Base-by-base conservation (phyloP, 163 green algal genomes). In the Chloromonas sp. region DNA sequence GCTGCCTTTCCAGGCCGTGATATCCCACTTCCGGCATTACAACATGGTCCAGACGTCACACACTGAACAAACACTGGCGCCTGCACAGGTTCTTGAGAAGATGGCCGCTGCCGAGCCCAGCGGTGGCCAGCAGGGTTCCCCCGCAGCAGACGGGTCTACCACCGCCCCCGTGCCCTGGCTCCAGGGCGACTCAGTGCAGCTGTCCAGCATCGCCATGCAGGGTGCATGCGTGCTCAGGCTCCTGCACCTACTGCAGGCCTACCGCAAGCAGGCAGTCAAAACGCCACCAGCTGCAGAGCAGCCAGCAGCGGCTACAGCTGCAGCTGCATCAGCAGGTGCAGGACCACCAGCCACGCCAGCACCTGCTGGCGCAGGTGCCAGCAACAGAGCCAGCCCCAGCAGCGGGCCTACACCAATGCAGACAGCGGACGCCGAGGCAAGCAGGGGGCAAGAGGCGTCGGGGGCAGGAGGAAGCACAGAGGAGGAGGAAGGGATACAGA, bases 151-250 rank as follows among this genome's bases (percentile, higher is more conserved):
- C 36, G 36, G 36, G 36, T 36, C 36, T 36, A 36, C 36, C 36
- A 36, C 36, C 36, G 36, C 36, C 36, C 36, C 36, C 36, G 36
- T 36, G 36, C 36, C 36, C 36, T 36, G 36, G 36, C 36, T 36
- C 36, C 36, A 36, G 36, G 36, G 36, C 36, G 36, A 36, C 36
- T 36, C 36, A 36, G 36, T 36, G 36, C 36, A 36, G 36, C 36
- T 36, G 36, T 36, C 36, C 36, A 36, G 36, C 36, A 36, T 93
- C 58, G 88, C 89, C 36, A 82, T 13, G 36, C 86, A 91, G 61
- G 89, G 92, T 15, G 85, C 83, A 2, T 86, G 91, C 62, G 84
- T 96, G 58, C 89, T 97, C 86, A 89, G 94, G 60, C 88, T 96
- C 77, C 89, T 97, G 82, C 89, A 95, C 78, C 87, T 87, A 14